Conservation (phyloP, 495 filamentous ascomycete species). For the Penicilliopsis zonata region DNA sequence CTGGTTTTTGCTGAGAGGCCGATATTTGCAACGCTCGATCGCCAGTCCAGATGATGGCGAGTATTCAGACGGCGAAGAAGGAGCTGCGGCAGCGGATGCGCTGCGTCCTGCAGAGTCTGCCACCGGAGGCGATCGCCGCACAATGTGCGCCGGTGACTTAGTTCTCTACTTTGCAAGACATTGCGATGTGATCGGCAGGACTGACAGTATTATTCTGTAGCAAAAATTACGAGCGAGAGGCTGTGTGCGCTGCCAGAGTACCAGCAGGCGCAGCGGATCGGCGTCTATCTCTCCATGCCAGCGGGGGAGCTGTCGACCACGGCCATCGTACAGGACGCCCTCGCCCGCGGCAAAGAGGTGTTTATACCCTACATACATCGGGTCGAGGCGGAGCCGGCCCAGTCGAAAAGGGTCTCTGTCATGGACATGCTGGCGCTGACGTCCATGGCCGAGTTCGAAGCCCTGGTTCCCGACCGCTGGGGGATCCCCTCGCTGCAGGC, state of each 20-base stretch:
- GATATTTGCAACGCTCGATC: no score
- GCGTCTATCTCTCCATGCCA: conserved; percentile 91
- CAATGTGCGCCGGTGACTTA: conserved; percentile 56
- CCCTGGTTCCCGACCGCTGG: conserved; percentile 69
- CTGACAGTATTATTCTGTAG: conserved; percentile 36
- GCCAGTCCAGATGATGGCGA: conserved; percentile 37
- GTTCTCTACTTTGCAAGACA: conserved; percentile 1
- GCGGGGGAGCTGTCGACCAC: conserved; percentile 70
- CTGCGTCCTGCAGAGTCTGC: conserved; percentile 42
- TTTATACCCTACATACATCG: conserved; percentile 84
- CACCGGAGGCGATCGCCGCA: conserved; percentile 40
- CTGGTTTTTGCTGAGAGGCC: no score
- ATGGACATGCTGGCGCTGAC: conserved; percentile 91
- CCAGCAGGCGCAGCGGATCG: conserved; percentile 55
- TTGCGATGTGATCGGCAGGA: not conserved
- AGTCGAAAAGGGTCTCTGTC: conserved; percentile 39
- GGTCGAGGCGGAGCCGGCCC: conserved; percentile 27
- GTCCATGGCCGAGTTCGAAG: conserved; percentile 62
- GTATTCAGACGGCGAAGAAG: conserved; percentile 54
- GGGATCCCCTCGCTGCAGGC: conserved; percentile 73
- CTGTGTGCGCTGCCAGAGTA: conserved; percentile 57
- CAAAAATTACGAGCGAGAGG: conserved; percentile 40
- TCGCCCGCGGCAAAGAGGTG: conserved; percentile 65
- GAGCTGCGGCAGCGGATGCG: conserved; percentile 61
- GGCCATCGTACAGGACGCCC: conserved; percentile 66